Evolutionary conservation across 2,329 filamentous ascomycete genomes (phyloP), one percentile per base, ranked within the genome.

Genomic region (Aspergillus unguis): DNA sequence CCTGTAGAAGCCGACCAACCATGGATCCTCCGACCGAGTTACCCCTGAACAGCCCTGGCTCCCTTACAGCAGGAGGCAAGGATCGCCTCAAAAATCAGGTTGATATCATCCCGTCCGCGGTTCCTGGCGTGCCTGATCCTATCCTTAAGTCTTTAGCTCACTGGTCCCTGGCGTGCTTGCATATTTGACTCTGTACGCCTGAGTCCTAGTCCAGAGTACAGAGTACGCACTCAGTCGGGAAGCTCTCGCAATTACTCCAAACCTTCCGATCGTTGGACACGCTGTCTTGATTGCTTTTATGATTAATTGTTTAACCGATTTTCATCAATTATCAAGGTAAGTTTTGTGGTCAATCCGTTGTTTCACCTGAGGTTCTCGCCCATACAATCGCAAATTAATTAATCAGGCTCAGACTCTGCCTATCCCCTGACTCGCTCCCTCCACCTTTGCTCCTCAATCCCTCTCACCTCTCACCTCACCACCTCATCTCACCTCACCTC

Each of bases 291-390:
- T 17, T 17, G 17, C 17, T 17, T 17, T 17, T 17, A 17, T 17
- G 17, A 17, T 17, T 17, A 17, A 17, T 17, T 17, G 17, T 17
- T 17, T 17, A 17, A 17, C 17, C 17, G 17, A 17, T 17, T 17
- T 17, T 17, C 17, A 17, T 17, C 17, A 17, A 17, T 17, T 17
- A 17, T 17, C 41, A 8, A 48, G 51, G 41, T 56, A 37, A 53
- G 47, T 31, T 44, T 48, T 36, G 26, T 54, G 48, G 51, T 37
- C 51, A 47, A 48, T 41, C 56, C 58, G 56, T 55, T 52, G 58
- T 60, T 60, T 60, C 58, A 60, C 52, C 54, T 41, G 53, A 48
- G 32, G 28, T 25, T 10, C 25, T 38, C 36, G 36, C 36, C 36
- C 36, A 38, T 38, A 38, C 36, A 38, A 25, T 38, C 5, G 11